Evolutionary conservation across 345 rosid genomes (phyloP).

Genomic region (Rhodamnia rubescens): DNA sequence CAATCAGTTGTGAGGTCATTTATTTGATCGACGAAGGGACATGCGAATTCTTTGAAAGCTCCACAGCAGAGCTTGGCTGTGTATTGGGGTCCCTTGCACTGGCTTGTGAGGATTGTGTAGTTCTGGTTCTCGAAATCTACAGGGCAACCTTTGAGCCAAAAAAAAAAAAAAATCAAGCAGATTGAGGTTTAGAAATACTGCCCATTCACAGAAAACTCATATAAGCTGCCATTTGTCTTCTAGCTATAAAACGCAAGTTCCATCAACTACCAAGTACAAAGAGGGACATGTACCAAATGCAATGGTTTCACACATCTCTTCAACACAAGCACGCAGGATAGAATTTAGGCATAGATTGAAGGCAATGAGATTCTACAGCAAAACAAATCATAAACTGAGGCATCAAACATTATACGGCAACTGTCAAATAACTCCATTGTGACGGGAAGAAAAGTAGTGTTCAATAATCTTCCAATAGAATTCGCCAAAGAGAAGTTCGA

Average conservation of each 20-base stretch:
- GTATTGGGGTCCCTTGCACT: conserved; percentile 75
- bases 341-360: background rate
- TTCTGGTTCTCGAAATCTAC: conserved; percentile 46
- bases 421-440: background rate
- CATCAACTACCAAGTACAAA: background rate
- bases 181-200: background rate
- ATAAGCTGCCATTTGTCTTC: background rate
- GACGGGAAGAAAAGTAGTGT: background rate
- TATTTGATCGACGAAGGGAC: conserved; percentile 37
- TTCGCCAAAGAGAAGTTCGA: background rate
- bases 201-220: background rate
- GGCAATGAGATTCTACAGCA: background rate
- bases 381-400: background rate
- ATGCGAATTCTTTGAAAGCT: conserved; percentile 51
- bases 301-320: background rate
- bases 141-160: conserved; percentile 31
- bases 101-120: conserved; percentile 51
- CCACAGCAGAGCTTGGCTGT: conserved; percentile 35
- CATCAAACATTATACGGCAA: background rate
- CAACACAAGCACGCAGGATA: background rate
- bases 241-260: background rate
- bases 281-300: background rate
- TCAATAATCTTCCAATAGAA: background rate
- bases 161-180: background rate
- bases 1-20: conserved; percentile 46